Conservation (phyloP, 2,329 filamentous ascomycete genomes). For the Atkinsonella texensis region DNA sequence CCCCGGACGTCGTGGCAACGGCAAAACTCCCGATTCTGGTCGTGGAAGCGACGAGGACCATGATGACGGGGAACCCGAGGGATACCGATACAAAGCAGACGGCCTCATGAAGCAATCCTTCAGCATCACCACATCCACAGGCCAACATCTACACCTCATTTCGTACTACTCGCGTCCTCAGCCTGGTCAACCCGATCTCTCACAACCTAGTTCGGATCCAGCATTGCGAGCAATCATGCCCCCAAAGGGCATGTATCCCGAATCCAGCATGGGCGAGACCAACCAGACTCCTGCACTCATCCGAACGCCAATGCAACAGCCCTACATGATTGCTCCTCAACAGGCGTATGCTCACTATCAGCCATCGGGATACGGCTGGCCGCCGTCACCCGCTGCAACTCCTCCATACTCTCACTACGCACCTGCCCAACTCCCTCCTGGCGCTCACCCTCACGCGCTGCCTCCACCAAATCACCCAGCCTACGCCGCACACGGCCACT, state of each 20-base stretch:
- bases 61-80: conserved; percentile 74
- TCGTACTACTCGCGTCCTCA: conserved; percentile 87
- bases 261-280: conserved; percentile 81
- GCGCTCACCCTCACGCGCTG: conserved; percentile 13
- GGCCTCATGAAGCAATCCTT: conserved; percentile 99
- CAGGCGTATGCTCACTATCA: conserved; percentile 28
- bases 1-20: conserved; percentile 42
- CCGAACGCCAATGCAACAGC: conserved; percentile 52
- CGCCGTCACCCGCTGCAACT: conserved; percentile 42
- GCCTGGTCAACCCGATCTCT: conserved; percentile 57
- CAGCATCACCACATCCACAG: conserved; percentile 83
- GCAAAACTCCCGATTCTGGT: conserved; percentile 74
- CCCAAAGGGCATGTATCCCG: conserved; percentile 91
- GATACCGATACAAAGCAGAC: conserved; percentile 90
- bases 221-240: conserved; percentile 71
- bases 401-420: conserved; percentile 39
- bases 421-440: conserved; percentile 23
- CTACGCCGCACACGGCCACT: conserved; percentile 18
- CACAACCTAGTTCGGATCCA: conserved; percentile 73
- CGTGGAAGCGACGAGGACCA: conserved; percentile 76
- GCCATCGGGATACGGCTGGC: conserved; percentile 38
- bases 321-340: conserved; percentile 24
- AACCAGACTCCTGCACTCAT: conserved; percentile 72
- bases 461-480: conserved; percentile 16
- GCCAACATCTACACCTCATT: conserved; percentile 92